Conservation (phyloP, 31 red algal genomes). For the Bonnemaisonia californica region DNA sequence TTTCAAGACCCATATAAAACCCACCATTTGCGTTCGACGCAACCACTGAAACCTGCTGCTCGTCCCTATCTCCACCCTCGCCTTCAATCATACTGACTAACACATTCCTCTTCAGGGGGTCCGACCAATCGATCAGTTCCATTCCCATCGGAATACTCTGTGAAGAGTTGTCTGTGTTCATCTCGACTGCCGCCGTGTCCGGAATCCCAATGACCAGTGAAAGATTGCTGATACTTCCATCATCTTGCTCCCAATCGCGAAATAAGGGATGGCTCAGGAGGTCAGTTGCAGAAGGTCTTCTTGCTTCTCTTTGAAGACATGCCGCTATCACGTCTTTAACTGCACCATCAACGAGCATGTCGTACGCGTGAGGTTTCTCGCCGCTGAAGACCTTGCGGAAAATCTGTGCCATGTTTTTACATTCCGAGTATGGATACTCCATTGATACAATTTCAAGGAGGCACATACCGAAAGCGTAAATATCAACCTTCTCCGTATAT, state of each 20-base stretch:
- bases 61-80: conserved; percentile 43
- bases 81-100: conserved; percentile 62
- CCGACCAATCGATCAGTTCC: conserved; percentile 70
- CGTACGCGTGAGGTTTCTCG: conserved; percentile 81
- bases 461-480: conserved; percentile 99
- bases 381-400: conserved; percentile 93
- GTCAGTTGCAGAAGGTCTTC: conserved; percentile 82
- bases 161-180: background rate
- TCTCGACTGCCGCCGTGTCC: conserved; percentile 10
- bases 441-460: conserved; percentile 98
- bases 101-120: conserved; percentile 62
- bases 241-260: conserved; percentile 91
- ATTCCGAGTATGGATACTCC: conserved; percentile 99
- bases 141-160: conserved; percentile 51
- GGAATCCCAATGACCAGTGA: conserved; percentile 64
- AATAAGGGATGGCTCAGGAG: conserved; percentile 90
- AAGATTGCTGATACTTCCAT: conserved; percentile 80
- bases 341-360: conserved; percentile 67
- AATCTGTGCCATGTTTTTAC: conserved; percentile 96
- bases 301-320: conserved; percentile 84
- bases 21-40: conserved; percentile 64
- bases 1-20: conserved; percentile 73
- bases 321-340: conserved; percentile 91
- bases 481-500: conserved; percentile 98
- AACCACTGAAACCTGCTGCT: conserved; percentile 39